Conservation (phyloP, 345 rosid genomes). For the Excoecaria agallocha region DNA sequence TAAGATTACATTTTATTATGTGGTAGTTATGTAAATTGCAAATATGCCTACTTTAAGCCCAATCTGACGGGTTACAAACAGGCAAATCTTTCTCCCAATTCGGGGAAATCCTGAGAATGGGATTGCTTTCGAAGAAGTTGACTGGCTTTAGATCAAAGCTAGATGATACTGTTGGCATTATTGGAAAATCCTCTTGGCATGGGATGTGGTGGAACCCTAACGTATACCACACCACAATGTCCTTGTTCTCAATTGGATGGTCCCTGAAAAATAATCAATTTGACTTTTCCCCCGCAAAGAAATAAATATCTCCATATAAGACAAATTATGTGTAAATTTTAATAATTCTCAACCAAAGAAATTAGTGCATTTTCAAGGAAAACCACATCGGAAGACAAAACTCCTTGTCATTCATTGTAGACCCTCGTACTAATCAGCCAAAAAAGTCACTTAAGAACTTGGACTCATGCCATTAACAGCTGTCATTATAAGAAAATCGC, state of each 20-base stretch:
- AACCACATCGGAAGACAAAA: background rate
- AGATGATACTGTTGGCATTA: conserved; percentile 90
- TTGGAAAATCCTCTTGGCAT: conserved; percentile 93
- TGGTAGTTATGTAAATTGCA: too few relatives aligned
- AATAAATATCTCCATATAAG: background rate
- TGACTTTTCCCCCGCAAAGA: background rate
- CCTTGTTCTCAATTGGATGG: conserved; percentile 74
- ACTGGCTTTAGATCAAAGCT: conserved; percentile 91
- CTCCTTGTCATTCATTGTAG: background rate
- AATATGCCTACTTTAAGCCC: background rate
- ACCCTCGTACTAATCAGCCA: too few relatives aligned
- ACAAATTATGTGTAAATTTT: too few relatives aligned
- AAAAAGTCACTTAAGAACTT: too few relatives aligned
- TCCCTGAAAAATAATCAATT: conserved; percentile 39
- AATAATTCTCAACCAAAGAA: too few relatives aligned
- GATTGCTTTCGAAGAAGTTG: conserved; percentile 95
- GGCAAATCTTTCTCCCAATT: conserved; percentile 65
- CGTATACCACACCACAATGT: conserved; percentile 92
- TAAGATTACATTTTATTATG: too few relatives aligned
- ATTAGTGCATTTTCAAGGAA: too few relatives aligned
- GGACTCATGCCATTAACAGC: too few relatives aligned
- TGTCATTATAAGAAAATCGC: too few relatives aligned
- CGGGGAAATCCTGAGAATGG: conserved; percentile 70
- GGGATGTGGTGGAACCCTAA: conserved; percentile 95
- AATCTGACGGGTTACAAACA: conserved; percentile 47